Percentiles rank a stretch among this genome's conserved stretches.
Conservation (phyloP, 306 rosid species). For the Benincasa hispida region DNA sequence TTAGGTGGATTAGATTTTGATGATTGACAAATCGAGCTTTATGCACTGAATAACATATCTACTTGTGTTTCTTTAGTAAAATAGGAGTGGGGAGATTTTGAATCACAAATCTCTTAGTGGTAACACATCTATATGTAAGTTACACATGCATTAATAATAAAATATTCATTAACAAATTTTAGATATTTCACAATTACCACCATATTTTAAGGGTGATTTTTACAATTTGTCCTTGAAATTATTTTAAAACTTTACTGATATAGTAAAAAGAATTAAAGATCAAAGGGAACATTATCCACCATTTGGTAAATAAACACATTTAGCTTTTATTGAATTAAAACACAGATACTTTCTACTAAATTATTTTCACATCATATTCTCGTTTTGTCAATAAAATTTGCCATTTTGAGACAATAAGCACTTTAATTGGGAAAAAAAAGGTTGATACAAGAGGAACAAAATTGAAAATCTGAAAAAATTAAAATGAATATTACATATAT, state of each 20-base stretch:
- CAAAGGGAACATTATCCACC: neutral
- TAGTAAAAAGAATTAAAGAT: neutral
- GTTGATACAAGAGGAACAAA: neutral
- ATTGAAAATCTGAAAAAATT: neutral
- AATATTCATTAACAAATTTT: too few relatives aligned
- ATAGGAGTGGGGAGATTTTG: too few relatives aligned
- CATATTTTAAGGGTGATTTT: too few relatives aligned
- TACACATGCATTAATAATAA: too few relatives aligned
- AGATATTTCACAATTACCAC: too few relatives aligned
- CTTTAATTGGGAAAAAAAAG: neutral
- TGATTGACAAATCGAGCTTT: too few relatives aligned
- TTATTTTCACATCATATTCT: neutral
- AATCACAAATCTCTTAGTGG: too few relatives aligned
- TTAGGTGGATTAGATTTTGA: too few relatives aligned
- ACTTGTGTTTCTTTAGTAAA: too few relatives aligned
- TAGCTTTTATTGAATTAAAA: neutral
- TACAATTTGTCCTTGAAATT: too few relatives aligned
- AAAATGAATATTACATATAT: neutral
- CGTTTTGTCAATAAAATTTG: neutral
- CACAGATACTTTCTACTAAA: neutral
- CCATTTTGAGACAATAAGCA: neutral
- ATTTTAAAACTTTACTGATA: neutral
- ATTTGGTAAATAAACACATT: neutral
- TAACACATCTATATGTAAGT: too few relatives aligned
- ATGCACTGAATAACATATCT: too few relatives aligned